Conservation (phyloP, 139 green algal genomes). For the Asterochloris erici region DNA sequence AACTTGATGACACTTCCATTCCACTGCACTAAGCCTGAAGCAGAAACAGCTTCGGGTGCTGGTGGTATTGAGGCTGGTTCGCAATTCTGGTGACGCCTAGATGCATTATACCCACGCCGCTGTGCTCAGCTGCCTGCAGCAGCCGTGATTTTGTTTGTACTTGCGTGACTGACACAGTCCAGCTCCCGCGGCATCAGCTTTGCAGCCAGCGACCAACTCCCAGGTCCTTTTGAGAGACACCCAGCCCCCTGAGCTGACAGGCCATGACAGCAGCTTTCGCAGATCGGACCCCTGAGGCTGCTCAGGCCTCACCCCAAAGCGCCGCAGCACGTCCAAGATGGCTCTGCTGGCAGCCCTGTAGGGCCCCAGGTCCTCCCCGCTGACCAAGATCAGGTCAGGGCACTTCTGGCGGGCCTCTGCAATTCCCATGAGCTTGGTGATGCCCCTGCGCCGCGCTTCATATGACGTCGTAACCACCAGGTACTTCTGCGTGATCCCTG, state of each 20-base stretch:
- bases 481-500: slow-evolving; percentile 76
- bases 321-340: slow-evolving; percentile 28
- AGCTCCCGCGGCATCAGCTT: no score
- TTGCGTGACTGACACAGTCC: no score
- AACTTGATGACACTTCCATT: background rate
- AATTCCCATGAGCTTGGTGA: slow-evolving; percentile 80
- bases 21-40: background rate
- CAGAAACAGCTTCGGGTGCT: no score
- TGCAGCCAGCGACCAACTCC: no score
- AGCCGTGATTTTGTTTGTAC: no score
- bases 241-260: background rate
- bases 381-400: slow-evolving; percentile 56
- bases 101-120: no score
- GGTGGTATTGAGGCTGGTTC: no score
- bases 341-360: slow-evolving; percentile 41
- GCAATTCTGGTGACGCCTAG: no score
- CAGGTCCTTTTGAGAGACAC: no score
- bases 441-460: slow-evolving; percentile 51
- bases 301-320: background rate
- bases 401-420: slow-evolving; percentile 50
- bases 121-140: no score
- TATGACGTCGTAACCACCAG: slow-evolving; percentile 87
- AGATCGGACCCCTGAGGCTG: background rate
- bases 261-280: background rate
- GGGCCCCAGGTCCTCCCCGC: slow-evolving; percentile 64